Percentiles rank a stretch among this genome's conserved stretches.
Conservation (phyloP, 495 filamentous ascomycete genomes). For the Terfezia claveryi region DNA sequence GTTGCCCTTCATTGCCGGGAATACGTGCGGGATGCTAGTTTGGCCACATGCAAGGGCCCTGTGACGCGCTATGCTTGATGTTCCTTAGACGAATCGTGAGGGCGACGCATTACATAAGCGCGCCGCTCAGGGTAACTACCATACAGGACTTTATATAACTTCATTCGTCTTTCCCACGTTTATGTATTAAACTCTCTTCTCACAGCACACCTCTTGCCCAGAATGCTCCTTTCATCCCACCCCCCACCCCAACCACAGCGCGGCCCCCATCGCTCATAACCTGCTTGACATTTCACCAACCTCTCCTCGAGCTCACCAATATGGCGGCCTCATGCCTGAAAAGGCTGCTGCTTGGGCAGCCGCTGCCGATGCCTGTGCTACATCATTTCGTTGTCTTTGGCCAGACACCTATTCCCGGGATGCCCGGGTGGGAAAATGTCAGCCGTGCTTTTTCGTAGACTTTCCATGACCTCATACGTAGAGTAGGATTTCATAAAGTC, state of each 20-base stretch:
- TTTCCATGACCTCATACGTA: constrained; percentile 1
- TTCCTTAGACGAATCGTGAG: too few relatives aligned
- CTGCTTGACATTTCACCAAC: not conserved
- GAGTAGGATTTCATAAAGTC: not conserved
- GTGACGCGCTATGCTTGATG: too few relatives aligned
- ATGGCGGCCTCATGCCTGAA: constrained; percentile 46
- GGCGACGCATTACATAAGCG: too few relatives aligned
- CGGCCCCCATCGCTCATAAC: not conserved
- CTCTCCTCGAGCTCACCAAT: constrained; percentile 31
- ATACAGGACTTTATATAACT: too few relatives aligned
- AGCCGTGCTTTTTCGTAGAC: not conserved
- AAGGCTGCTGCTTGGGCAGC: constrained; percentile 34
- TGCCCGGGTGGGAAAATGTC: constrained; percentile 10
- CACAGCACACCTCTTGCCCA: not conserved
- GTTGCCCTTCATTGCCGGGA: too few relatives aligned
- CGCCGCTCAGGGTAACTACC: too few relatives aligned
- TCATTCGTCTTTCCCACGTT: too few relatives aligned
- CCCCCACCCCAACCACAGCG: not conserved
- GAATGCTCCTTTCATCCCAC: not conserved
- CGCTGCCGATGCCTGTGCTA: constrained; percentile 57
- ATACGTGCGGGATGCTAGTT: too few relatives aligned
- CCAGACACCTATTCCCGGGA: constrained; percentile 2
- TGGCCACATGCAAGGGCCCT: too few relatives aligned
- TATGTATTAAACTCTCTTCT: too few relatives aligned
- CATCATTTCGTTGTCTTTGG: constrained; percentile 2